Evolutionary conservation across 2,329 filamentous ascomycete genomes (phyloP).

Genomic region (Alternaria arborescens): DNA sequence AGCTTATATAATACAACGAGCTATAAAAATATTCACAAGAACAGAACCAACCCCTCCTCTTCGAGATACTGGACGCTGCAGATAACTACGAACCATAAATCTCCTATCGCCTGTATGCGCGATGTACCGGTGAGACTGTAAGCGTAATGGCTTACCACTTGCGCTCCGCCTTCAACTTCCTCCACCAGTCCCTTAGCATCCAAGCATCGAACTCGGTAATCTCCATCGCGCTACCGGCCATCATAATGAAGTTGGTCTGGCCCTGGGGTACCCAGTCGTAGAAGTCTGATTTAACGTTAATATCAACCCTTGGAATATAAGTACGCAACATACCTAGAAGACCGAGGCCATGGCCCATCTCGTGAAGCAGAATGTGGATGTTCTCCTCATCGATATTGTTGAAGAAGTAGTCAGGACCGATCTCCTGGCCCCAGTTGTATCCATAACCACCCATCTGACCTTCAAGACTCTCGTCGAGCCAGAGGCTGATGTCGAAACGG

Average conservation of each 20-base stretch:
- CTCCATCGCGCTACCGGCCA: slow-evolving; percentile 53
- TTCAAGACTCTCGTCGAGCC: slow-evolving; percentile 57
- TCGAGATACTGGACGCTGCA: neutral
- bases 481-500: slow-evolving; percentile 54
- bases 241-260: slow-evolving; percentile 57
- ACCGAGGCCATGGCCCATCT: slow-evolving; percentile 55
- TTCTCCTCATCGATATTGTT: slow-evolving; percentile 47
- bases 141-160: slow-evolving; percentile 18
- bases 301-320: neutral
- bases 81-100: too few species aligned
- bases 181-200: slow-evolving; percentile 61
- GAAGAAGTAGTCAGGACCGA: slow-evolving; percentile 57
- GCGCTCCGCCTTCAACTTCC: slow-evolving; percentile 37
- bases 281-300: slow-evolving; percentile 41
- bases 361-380: slow-evolving; percentile 58
- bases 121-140: neutral
- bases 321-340: slow-evolving; percentile 33
- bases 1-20: neutral
- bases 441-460: slow-evolving; percentile 52
- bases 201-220: slow-evolving; percentile 61
- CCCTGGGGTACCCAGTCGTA: slow-evolving; percentile 57
- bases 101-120: neutral
- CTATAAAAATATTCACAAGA: neutral
- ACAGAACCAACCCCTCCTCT: neutral
- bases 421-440: slow-evolving; percentile 58